phyloP scores from a whole-genome alignment of 2,329 filamentous ascomycete genomes.

The Macrophomina tecta region DNA sequence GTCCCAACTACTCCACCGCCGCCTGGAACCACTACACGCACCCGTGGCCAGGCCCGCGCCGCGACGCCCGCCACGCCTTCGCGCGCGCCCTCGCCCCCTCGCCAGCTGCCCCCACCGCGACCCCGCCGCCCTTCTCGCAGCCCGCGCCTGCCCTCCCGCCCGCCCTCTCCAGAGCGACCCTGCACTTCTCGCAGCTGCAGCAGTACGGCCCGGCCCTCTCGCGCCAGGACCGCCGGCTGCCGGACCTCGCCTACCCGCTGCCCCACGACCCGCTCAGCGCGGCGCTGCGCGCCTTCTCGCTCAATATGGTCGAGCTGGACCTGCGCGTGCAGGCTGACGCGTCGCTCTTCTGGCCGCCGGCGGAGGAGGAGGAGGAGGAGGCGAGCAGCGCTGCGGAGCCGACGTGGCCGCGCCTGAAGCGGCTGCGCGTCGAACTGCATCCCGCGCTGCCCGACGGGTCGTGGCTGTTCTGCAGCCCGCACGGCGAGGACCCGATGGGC shows the following conservation, averaged over 20 bases:
- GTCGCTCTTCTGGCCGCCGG: not conserved
- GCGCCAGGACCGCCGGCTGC: not conserved
- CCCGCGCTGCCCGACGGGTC: not conserved
- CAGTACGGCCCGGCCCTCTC: not conserved
- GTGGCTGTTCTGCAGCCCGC: not conserved
- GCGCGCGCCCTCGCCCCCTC: not conserved
- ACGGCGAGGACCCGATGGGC: not conserved
- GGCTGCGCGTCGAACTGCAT: not conserved
- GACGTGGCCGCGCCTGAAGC: not conserved
- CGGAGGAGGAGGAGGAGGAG: not conserved
- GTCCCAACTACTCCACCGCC: not conserved
- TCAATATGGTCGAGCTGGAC: not conserved
- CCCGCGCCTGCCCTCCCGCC: not conserved
- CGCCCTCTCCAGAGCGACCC: not conserved
- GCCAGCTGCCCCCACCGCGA: not conserved
- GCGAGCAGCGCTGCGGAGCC: not conserved
- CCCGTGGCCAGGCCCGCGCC: not conserved
- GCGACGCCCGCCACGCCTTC: conserved; percentile 1
- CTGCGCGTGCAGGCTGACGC: not conserved
- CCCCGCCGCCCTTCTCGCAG: too few relatives aligned
- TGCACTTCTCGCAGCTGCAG: not conserved
- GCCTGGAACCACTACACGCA: not conserved
- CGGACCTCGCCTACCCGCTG: not conserved
- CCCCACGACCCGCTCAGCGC: not conserved
- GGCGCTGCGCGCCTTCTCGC: not conserved